Percentiles rank a stretch among this genome's conserved stretches.
Conservation (phyloP, 2,329 filamentous ascomycete genomes). For the Aphanocladium album region DNA sequence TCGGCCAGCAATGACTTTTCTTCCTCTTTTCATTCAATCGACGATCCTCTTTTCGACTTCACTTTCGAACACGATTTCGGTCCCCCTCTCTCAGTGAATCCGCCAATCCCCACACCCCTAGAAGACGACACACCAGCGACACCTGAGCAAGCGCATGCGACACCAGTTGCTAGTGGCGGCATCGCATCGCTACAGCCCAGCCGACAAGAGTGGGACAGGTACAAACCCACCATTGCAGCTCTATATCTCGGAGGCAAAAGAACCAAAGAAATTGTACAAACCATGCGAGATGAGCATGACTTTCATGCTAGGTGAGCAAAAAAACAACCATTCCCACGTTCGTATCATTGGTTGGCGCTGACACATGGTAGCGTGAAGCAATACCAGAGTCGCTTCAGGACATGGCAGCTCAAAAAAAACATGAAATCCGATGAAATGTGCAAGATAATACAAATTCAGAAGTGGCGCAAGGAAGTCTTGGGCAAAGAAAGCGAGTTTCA, state of each 20-base stretch:
- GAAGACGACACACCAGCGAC: neutral
- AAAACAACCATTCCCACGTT: neutral
- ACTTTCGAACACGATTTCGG: too few relatives aligned
- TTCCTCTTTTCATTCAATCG: too few relatives aligned
- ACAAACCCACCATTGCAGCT: neutral
- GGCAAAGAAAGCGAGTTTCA: neutral
- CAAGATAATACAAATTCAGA: neutral
- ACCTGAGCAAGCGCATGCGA: neutral
- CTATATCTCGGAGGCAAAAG: neutral
- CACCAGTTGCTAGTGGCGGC: too few relatives aligned
- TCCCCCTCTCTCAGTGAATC: too few relatives aligned
- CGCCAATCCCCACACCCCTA: too few relatives aligned
- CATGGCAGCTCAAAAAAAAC: neutral
- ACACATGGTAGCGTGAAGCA: neutral
- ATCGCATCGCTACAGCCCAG: neutral
- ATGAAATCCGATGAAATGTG: neutral
- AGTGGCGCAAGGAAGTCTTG: neutral
- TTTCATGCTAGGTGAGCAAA: constrained; percentile 4
- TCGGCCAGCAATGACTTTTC: too few relatives aligned
- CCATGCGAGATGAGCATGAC: neutral
- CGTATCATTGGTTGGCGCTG: neutral
- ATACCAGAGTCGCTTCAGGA: neutral
- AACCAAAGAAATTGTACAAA: neutral
- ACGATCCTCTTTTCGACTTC: too few relatives aligned
- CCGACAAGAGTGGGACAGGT: neutral